phyloP scores from a whole-genome alignment of 106 monocot genomes.

The Acorus gramineus region DNA sequence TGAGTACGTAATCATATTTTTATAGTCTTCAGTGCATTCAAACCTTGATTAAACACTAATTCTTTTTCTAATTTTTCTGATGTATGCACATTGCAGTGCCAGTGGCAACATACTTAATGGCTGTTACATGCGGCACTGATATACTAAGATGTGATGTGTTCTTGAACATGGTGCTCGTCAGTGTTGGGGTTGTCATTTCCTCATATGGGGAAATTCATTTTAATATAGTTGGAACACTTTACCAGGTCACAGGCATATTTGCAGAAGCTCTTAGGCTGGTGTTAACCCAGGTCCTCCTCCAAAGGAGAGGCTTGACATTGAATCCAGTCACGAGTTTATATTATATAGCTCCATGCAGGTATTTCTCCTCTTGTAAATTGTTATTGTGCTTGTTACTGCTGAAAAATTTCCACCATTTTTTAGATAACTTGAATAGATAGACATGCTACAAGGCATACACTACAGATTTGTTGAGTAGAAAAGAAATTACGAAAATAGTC shows the following conservation, averaged over 20 bases:
- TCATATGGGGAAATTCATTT: constrained; percentile 97
- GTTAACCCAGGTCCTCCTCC: constrained; percentile 90
- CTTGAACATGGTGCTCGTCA: constrained; percentile 89
- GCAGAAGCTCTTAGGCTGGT: constrained; percentile 96
- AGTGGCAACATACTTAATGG: constrained; percentile 89
- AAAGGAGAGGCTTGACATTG: constrained; percentile 82
- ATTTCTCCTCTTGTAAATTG: neutral
- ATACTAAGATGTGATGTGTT: constrained; percentile 77
- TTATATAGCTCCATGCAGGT: constrained; percentile 99
- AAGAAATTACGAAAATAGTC: no score
- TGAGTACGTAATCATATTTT: constrained; percentile 41
- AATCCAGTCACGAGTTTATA: constrained; percentile 95
- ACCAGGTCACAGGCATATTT: constrained; percentile 84
- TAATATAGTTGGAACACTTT: constrained; percentile 76
- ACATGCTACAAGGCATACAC: no score
- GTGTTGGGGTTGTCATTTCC: constrained; percentile 88
- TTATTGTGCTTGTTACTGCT: neutral
- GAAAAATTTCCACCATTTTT: no score
- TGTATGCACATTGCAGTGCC: constrained; percentile 53
- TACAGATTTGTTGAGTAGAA: no score
- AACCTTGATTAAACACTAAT: no score
- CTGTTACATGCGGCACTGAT: constrained; percentile 87
- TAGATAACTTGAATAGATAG: no score
- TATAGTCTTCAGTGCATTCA: no score
- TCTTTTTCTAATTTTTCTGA: no score